Percentiles rank a stretch among this genome's conserved stretches.
phyloP scores from a whole-genome alignment of 1,139 yeast genomes.

The Eremothecium gossypii region DNA sequence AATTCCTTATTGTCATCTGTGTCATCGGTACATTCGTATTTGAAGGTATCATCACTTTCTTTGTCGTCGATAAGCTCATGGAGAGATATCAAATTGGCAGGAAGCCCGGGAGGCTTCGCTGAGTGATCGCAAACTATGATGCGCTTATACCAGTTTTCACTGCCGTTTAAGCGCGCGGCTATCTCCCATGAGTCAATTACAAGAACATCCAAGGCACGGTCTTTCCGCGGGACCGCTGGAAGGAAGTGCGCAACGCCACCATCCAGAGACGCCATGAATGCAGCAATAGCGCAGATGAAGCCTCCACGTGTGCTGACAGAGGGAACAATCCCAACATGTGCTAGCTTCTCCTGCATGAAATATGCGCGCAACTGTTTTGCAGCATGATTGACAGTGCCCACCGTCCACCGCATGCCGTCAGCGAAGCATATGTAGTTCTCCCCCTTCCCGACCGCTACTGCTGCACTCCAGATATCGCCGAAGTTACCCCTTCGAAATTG shows the following conservation, averaged over 20 bases:
- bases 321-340: constrained; percentile 25
- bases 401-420: constrained; percentile 5
- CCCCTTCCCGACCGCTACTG: constrained; percentile 24
- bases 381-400: constrained; percentile 24
- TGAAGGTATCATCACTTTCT: constrained; percentile 16
- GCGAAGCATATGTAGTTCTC: constrained; percentile 14
- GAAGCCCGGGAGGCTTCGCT: constrained; percentile 6
- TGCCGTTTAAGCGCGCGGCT: constrained; percentile 16
- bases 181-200: constrained; percentile 26
- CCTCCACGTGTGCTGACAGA: constrained; percentile 25
- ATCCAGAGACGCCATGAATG: constrained; percentile 24
- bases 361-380: constrained; percentile 13
- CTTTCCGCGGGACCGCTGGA: constrained; percentile 27
- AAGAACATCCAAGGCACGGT: constrained; percentile 27
- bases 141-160: constrained; percentile 27
- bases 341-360: constrained; percentile 12
- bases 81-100: constrained; percentile 23
- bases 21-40: constrained; percentile 32
- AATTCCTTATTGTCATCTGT: constrained; percentile 28
- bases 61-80: constrained; percentile 19
- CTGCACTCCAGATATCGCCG: constrained; percentile 52
- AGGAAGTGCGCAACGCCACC: constrained; percentile 25
- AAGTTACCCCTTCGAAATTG: constrained; percentile 60
- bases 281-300: constrained; percentile 27
- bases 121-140: constrained; percentile 27